Conservation (phyloP, 805 yeast species). For the Candida ficus region DNA sequence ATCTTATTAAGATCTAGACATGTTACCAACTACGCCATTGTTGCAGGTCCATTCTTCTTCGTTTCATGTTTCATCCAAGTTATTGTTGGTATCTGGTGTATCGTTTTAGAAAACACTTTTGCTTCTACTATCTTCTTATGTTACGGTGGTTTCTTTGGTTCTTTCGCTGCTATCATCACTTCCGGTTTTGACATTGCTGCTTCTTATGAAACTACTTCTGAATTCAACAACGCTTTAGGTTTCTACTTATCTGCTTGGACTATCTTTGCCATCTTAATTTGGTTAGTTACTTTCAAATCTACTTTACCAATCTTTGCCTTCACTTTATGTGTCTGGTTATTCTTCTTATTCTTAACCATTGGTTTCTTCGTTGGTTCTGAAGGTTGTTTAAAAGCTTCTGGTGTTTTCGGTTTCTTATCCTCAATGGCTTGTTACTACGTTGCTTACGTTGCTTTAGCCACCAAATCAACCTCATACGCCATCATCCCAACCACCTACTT, state of each 20-base stretch:
- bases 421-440: constrained; percentile 1
- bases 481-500: background rate
- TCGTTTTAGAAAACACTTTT: constrained; percentile 48
- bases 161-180: constrained; percentile 41
- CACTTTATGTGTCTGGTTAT: background rate
- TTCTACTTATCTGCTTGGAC: constrained; percentile 48
- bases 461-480: background rate
- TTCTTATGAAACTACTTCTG: constrained; percentile 31
- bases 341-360: constrained; percentile 2
- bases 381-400: background rate
- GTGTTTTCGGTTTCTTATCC: constrained; percentile 1
- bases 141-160: constrained; percentile 53
- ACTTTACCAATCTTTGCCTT: background rate
- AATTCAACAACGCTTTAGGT: constrained; percentile 40
- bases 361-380: background rate
- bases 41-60: background rate
- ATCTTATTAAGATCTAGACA: background rate
- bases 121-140: constrained; percentile 46
- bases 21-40: background rate
- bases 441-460: constrained; percentile 1
- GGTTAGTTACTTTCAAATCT: constrained; percentile 39
- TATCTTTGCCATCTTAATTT: constrained; percentile 40
- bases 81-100: constrained; percentile 41
- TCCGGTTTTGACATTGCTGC: constrained; percentile 37
- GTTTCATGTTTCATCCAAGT: background rate